Conservation (phyloP, 176 grass and related monocot genomes). For the Puccinellia tenuiflora region DNA sequence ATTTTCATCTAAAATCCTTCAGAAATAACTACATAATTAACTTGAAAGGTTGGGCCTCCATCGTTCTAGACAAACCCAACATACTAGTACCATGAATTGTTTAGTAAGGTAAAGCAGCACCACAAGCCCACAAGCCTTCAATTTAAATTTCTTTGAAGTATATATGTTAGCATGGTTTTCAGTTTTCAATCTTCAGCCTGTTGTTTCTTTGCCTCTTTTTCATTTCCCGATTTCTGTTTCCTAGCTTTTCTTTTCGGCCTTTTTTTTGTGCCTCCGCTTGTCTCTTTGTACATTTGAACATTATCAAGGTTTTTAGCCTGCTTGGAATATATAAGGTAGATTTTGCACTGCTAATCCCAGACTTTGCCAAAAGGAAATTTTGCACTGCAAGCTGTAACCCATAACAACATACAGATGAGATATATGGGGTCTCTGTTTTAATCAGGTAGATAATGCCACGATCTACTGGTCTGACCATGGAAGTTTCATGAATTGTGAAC, state of each 20-base stretch:
- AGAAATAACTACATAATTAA: constrained; percentile 4
- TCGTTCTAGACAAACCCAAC: not conserved
- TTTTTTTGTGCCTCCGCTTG: not conserved
- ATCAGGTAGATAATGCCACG: not conserved
- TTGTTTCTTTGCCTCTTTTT: not conserved
- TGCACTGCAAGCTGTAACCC: not conserved
- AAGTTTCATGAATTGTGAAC: not conserved
- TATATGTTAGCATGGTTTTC: not conserved
- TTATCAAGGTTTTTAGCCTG: not conserved
- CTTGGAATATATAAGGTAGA: not conserved
- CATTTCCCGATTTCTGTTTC: not conserved
- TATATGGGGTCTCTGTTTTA: not conserved
- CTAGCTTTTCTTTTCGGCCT: not conserved
- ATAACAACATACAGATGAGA: not conserved
- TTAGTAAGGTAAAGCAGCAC: constrained; percentile 2
- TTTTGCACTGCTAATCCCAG: not conserved
- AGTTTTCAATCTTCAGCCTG: not conserved
- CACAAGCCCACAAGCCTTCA: not conserved
- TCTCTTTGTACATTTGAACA: not conserved
- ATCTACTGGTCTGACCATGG: not conserved
- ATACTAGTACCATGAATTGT: not conserved
- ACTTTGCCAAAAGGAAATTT: not conserved
- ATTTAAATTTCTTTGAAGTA: not conserved
- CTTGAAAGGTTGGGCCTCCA: constrained; percentile 1
- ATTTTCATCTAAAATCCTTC: not conserved